Conservation (phyloP, 2,329 filamentous ascomycete species). For the Fusarium poae region DNA sequence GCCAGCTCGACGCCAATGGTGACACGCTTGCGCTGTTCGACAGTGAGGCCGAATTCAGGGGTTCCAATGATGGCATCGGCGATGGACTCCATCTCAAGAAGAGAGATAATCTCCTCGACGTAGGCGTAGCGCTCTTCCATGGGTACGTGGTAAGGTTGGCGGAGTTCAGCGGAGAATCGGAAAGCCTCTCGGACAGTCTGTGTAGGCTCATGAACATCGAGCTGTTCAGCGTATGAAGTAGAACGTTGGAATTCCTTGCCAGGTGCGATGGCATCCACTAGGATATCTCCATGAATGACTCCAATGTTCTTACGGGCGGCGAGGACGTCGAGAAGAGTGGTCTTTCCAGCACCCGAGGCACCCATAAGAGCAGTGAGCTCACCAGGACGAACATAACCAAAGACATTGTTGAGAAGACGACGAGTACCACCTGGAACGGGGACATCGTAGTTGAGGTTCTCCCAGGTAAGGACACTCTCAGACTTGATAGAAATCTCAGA, state of each 20-base stretch:
- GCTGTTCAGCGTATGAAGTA: constrained; percentile 73
- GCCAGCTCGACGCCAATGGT: constrained; percentile 93
- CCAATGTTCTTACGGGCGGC: constrained; percentile 72
- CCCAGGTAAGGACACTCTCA: constrained; percentile 84
- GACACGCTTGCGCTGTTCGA: constrained; percentile 78
- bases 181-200: constrained; percentile 74
- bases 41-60: constrained; percentile 77
- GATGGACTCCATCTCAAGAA: constrained; percentile 70
- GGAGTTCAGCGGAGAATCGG: constrained; percentile 71
- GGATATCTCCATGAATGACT: constrained; percentile 68
- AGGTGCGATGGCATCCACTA: constrained; percentile 69
- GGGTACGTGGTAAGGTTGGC: constrained; percentile 67
- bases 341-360: constrained; percentile 88
- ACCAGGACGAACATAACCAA: constrained; percentile 81
- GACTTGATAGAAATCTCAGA: constrained; percentile 70
- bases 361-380: constrained; percentile 86
- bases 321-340: constrained; percentile 84
- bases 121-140: constrained; percentile 69
- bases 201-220: constrained; percentile 71
- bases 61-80: constrained; percentile 71
- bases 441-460: constrained; percentile 83
- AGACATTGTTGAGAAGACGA: constrained; percentile 67
- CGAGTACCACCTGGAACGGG: constrained; percentile 69
- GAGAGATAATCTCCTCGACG: constrained; percentile 71
- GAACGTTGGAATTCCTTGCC: constrained; percentile 72